Percentiles rank a stretch among this genome's conserved stretches.
These are phyloP conservation scores for Pichia sp. DNA, from an alignment of 1,139 yeast species.

Conservation along the genomic window DNA sequence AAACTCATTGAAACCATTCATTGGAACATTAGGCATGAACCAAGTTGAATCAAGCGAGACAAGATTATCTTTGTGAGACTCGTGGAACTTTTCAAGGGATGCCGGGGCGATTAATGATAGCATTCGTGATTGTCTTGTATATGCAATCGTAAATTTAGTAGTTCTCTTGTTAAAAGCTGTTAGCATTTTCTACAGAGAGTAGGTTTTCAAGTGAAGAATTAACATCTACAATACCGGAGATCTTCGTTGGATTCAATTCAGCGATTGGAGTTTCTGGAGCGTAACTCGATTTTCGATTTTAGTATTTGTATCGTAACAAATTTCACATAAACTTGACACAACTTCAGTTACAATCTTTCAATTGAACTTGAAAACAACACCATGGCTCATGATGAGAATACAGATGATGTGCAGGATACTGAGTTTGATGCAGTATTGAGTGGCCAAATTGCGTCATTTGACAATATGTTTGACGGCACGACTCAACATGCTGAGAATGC, in stretches of 20 bases:
- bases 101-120: conserved; percentile 18
- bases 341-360: too few relatives aligned
- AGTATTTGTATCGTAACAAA: too few relatives aligned
- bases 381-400: not conserved
- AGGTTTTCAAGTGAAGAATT: too few relatives aligned
- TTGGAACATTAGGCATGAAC: conserved; percentile 75
- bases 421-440: conserved; percentile 21
- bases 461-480: conserved; percentile 27
- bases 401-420: not conserved
- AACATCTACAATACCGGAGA: too few relatives aligned
- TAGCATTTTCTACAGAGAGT: too few relatives aligned
- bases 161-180: too few relatives aligned
- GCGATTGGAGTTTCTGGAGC: too few relatives aligned
- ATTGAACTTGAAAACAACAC: too few relatives aligned
- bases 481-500: conserved; percentile 85
- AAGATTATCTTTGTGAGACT: conserved; percentile 26
- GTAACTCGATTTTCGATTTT: too few relatives aligned
- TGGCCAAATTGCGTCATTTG: conserved; percentile 28
- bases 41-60: conserved; percentile 84
- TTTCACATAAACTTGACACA: too few relatives aligned
- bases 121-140: conserved; percentile 7
- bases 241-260: too few relatives aligned
- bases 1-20: conserved; percentile 53
- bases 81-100: conserved; percentile 13
- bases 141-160: too few relatives aligned